These are phyloP conservation scores for Lentinula detonsa DNA, from an alignment of 768 basidiomycete species.

Conservation along the genomic window DNA sequence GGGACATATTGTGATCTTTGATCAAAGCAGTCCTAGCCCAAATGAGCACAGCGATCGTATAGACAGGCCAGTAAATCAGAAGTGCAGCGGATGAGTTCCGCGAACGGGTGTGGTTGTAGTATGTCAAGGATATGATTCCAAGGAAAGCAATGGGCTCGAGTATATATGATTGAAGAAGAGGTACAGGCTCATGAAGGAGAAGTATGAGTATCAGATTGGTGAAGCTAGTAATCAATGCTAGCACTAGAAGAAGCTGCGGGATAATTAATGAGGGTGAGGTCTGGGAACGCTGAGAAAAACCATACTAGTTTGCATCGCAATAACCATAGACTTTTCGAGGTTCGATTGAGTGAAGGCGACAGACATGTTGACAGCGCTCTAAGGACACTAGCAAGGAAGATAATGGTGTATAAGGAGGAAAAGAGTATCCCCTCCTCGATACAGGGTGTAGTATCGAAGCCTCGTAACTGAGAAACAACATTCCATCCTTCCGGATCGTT, in stretches of 20 bases:
- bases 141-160: constrained; percentile 54
- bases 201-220: constrained; percentile 35
- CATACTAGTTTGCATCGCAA: constrained; percentile 66
- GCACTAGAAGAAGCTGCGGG: constrained; percentile 38
- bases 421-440: constrained; percentile 72
- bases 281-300: background rate
- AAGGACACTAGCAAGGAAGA: constrained; percentile 36
- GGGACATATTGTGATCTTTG: constrained; percentile 22
- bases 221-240: constrained; percentile 43
- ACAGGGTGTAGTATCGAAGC: constrained; percentile 77
- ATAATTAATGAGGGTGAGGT: background rate
- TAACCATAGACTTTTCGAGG: constrained; percentile 43
- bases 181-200: constrained; percentile 25
- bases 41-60: constrained; percentile 40
- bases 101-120: constrained; percentile 64
- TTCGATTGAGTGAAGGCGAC: constrained; percentile 22
- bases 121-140: constrained; percentile 45
- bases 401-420: constrained; percentile 39
- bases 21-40: constrained; percentile 56
- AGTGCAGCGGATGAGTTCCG: constrained; percentile 65
- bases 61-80: constrained; percentile 80
- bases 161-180: constrained; percentile 44
- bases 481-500: constrained; percentile 62
- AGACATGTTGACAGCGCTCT: constrained; percentile 26
- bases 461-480: constrained; percentile 47